Evolutionary conservation across 179 eudicot genomes (phyloP).

Genomic region (Gypsophila paniculata): DNA sequence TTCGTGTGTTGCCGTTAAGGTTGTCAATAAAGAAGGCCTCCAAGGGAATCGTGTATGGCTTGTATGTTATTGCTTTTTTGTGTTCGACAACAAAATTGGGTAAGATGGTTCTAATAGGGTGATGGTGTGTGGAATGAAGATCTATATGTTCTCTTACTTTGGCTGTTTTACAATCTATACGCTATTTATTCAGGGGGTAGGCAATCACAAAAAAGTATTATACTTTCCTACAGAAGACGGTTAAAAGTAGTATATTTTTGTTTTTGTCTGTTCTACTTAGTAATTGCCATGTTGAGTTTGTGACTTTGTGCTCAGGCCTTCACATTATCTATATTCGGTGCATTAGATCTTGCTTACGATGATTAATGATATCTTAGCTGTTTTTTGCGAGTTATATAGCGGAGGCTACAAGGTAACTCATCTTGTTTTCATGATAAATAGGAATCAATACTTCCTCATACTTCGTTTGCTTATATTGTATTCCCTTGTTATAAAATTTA

Average conservation of each 20-base stretch:
- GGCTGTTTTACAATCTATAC: slow-evolving; percentile 2
- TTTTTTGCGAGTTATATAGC: background rate
- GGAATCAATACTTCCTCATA: background rate
- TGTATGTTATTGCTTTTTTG: slow-evolving; percentile 31
- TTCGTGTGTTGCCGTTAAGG: slow-evolving; percentile 80
- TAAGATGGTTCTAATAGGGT: background rate
- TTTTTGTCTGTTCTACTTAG: background rate
- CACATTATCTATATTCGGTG: background rate
- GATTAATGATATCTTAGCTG: background rate
- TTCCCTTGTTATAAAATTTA: too few relatives aligned
- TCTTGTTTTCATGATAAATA: background rate
- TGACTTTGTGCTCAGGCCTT: background rate
- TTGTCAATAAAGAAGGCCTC: slow-evolving; percentile 73
- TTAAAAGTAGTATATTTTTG: background rate
- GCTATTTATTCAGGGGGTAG: background rate
- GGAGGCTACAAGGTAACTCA: slow-evolving; percentile 2
- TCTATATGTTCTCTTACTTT: slow-evolving; percentile 42
- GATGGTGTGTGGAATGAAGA: background rate
- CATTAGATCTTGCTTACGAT: background rate
- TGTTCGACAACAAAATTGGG: background rate
- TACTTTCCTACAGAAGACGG: background rate
- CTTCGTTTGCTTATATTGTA: background rate
- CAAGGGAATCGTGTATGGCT: slow-evolving; percentile 86
- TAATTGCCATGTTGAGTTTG: background rate
- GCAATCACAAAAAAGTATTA: background rate